These are phyloP conservation scores for Asterophora parasitica DNA, from an alignment of 768 basidiomycete genomes.

Conservation along the genomic window DNA sequence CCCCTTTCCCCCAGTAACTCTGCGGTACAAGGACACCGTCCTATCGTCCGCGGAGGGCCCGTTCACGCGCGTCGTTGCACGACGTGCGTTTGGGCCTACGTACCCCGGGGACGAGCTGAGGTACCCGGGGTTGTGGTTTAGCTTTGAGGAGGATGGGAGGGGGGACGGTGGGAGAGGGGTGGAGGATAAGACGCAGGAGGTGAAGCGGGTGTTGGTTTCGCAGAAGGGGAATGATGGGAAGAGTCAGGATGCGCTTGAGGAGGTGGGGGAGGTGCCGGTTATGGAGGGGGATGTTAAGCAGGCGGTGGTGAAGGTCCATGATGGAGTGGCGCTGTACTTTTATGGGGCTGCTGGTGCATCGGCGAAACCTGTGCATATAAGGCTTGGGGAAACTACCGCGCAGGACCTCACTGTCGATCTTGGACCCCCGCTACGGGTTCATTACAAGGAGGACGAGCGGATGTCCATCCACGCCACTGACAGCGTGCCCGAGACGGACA, in stretches of 20 bases:
- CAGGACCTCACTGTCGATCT: constrained; percentile 79
- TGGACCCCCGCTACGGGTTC: constrained; percentile 69
- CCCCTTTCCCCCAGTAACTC: constrained; percentile 57
- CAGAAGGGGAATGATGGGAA: constrained; percentile 59
- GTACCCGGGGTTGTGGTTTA: constrained; percentile 83
- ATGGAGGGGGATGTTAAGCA: constrained; percentile 72
- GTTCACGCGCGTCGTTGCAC: constrained; percentile 61
- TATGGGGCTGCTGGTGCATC: constrained; percentile 39
- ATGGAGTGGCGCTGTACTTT: constrained; percentile 68
- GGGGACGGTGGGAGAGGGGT: constrained; percentile 39
- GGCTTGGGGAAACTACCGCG: constrained; percentile 70
- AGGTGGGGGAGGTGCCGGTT: constrained; percentile 55
- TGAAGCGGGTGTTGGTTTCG: constrained; percentile 67
- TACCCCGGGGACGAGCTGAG: constrained; percentile 71
- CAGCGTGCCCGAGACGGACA: constrained; percentile 39
- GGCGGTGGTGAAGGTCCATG: constrained; percentile 68
- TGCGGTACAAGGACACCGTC: constrained; percentile 62
- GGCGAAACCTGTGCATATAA: constrained; percentile 49
- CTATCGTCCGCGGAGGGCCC: constrained; percentile 60
- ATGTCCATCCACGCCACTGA: constrained; percentile 75
- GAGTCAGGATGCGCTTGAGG: constrained; percentile 65
- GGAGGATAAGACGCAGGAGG: constrained; percentile 70
- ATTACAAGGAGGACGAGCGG: constrained; percentile 86
- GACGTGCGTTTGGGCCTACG: constrained; percentile 76
- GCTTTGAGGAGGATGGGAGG: constrained; percentile 71